Conservation (phyloP, 441 rosid genomes). For the Metrosideros polymorpha region DNA sequence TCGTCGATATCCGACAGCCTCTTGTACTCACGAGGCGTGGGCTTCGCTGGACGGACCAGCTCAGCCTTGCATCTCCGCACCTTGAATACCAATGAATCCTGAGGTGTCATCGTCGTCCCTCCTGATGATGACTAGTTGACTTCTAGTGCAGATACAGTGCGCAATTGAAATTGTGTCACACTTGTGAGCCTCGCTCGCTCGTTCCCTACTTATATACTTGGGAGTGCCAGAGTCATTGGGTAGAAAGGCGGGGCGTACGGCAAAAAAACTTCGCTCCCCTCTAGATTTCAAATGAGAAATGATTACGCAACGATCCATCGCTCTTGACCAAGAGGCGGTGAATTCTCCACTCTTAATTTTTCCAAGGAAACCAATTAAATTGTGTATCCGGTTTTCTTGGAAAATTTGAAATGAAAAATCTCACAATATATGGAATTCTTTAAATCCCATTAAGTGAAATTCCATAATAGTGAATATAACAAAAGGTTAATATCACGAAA, state of each 20-base stretch:
- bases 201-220: neutral
- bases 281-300: too few relatives aligned
- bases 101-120: neutral
- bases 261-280: too few relatives aligned
- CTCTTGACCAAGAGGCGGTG: too few relatives aligned
- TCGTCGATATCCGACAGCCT: constrained; percentile 9
- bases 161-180: neutral
- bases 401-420: neutral
- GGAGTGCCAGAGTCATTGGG: neutral
- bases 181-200: neutral
- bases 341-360: neutral
- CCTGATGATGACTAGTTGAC: neutral
- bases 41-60: constrained; percentile 1
- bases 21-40: neutral
- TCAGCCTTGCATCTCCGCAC: constrained; percentile 1
- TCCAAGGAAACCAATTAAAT: neutral
- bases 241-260: too few relatives aligned
- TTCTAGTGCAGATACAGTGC: neutral
- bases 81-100: neutral
- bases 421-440: neutral
- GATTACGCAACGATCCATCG: too few relatives aligned
- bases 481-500: too few relatives aligned
- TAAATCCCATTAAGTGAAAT: neutral
- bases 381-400: neutral
- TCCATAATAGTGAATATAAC: neutral